These are phyloP conservation scores for Coprinopsis sp. DNA, from an alignment of 768 basidiomycete genomes.

Conservation along the genomic window DNA sequence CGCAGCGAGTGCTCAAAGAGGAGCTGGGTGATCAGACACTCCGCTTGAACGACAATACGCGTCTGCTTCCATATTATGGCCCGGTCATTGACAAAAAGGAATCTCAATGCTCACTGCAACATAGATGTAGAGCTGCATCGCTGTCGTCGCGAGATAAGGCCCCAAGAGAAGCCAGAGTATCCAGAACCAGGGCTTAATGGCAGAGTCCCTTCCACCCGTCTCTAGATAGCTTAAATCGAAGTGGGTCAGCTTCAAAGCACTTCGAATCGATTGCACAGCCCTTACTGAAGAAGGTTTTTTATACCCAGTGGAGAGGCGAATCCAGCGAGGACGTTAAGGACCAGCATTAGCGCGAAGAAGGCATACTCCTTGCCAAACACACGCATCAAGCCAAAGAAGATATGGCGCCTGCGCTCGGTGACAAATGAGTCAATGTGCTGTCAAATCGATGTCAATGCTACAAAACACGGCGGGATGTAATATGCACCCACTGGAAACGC, in stretches of 20 bases:
- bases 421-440: constrained; percentile 35
- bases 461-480: neutral
- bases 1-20: constrained; percentile 47
- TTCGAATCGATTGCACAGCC: neutral
- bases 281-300: constrained; percentile 34
- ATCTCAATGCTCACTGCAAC: constrained; percentile 30
- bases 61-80: constrained; percentile 47
- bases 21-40: constrained; percentile 41
- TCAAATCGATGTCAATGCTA: too few relatives aligned
- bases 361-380: constrained; percentile 32
- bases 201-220: constrained; percentile 38
- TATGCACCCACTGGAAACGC: constrained; percentile 22
- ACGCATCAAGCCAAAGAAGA: constrained; percentile 41
- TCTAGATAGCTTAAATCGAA: constrained; percentile 53
- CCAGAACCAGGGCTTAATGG: constrained; percentile 66
- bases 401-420: constrained; percentile 32
- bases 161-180: constrained; percentile 46
- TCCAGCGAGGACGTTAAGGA: constrained; percentile 21
- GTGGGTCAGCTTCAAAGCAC: neutral
- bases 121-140: constrained; percentile 53
- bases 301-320: constrained; percentile 36
- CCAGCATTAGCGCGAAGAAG: constrained; percentile 24
- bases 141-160: constrained; percentile 37
- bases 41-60: constrained; percentile 41
- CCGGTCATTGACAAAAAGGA: constrained; percentile 12